phyloP scores from a whole-genome alignment of 2,329 filamentous ascomycete species.

The Colletotrichum musicola region DNA sequence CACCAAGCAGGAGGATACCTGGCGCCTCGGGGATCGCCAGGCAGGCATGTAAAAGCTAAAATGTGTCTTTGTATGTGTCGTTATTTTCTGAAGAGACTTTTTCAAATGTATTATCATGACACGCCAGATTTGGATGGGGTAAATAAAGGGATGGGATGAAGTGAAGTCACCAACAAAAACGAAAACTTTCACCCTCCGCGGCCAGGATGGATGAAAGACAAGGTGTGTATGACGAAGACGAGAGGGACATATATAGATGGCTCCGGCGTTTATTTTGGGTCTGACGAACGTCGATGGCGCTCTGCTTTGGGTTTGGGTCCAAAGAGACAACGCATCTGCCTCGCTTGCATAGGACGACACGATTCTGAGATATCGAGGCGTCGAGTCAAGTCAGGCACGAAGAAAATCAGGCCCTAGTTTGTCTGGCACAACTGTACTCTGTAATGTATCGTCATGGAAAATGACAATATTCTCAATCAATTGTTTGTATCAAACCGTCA shows the following conservation, averaged over 20 bases:
- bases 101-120: conserved; percentile 32
- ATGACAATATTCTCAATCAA: neutral
- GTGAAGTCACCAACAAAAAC: conserved; percentile 5
- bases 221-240: neutral
- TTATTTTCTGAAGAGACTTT: conserved; percentile 13
- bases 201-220: neutral
- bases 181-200: neutral
- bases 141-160: conserved; percentile 21
- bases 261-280: neutral
- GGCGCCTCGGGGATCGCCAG: conserved; percentile 62
- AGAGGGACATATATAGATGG: conserved; percentile 7
- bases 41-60: conserved; percentile 40
- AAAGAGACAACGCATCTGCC: neutral
- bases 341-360: neutral
- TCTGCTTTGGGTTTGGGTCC: neutral
- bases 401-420: neutral
- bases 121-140: conserved; percentile 14
- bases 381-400: neutral
- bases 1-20: conserved; percentile 89
- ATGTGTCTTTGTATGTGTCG: conserved; percentile 33
- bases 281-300: neutral
- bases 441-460: neutral
- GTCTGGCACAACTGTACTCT: neutral
- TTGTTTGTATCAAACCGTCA: neutral
- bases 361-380: neutral